A percentile compares a stretch with the other conserved stretches of the same genome.
Conservation (phyloP, 108 stramenopile genomes). For the Cyclostephanos tholiformis region DNA sequence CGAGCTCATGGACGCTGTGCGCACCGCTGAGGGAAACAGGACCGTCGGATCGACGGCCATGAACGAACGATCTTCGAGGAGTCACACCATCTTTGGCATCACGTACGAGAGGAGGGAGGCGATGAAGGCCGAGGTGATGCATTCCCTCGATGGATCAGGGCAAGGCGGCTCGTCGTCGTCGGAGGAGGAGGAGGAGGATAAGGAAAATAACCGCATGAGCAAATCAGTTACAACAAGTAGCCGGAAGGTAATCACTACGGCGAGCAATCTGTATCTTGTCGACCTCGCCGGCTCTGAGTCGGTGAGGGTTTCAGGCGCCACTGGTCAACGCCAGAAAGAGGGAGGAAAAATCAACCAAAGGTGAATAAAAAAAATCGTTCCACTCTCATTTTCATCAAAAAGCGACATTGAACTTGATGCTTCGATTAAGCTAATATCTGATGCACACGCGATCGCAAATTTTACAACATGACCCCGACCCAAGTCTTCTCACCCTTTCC, state of each 20-base stretch:
- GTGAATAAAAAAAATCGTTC: slow-evolving; percentile 27
- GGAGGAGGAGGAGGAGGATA: slow-evolving; percentile 56
- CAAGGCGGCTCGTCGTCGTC: slow-evolving; percentile 16
- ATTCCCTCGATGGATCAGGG: slow-evolving; percentile 33
- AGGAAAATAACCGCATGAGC: slow-evolving; percentile 57
- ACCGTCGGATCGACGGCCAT: slow-evolving; percentile 86
- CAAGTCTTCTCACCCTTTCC: slow-evolving; percentile 96
- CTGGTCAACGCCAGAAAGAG: slow-evolving; percentile 83
- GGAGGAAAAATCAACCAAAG: slow-evolving; percentile 97
- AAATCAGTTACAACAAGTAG: slow-evolving; percentile 47
- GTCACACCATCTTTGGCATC: slow-evolving; percentile 90
- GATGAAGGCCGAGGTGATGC: background rate
- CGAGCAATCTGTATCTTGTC: slow-evolving; percentile 50
- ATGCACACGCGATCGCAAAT: background rate
- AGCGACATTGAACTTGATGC: no score
- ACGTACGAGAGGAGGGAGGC: slow-evolving; percentile 66
- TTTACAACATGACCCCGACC: background rate
- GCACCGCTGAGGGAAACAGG: slow-evolving; percentile 66
- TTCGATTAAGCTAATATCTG: background rate
- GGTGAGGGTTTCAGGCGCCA: slow-evolving; percentile 56
- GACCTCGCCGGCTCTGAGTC: slow-evolving; percentile 66
- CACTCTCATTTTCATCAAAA: background rate
- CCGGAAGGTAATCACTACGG: slow-evolving; percentile 38
- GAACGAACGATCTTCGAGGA: slow-evolving; percentile 89
- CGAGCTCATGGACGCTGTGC: slow-evolving; percentile 63